These are phyloP conservation scores for Debaryomyces udenii DNA, from an alignment of 1,139 yeast species.

Conservation along the genomic window DNA sequence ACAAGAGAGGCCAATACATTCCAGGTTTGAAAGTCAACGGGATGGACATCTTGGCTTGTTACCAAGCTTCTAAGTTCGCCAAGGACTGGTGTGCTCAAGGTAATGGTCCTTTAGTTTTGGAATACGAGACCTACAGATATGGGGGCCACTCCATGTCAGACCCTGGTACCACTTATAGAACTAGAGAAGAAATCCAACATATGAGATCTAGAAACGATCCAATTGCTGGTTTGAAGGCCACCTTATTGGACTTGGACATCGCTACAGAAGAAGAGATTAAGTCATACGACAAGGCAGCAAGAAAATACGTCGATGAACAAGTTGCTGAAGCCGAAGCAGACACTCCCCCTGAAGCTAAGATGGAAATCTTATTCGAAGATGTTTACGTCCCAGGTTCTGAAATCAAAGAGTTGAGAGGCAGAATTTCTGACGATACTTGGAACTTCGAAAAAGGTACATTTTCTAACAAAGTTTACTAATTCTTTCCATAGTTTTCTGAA, in stretches of 20 bases:
- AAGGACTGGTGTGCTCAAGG: constrained; percentile 94
- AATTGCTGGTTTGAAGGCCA: constrained; percentile 92
- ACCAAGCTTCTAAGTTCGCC: constrained; percentile 95
- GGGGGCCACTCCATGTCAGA: constrained; percentile 99
- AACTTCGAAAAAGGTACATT: constrained; percentile 76
- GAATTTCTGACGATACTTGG: constrained; percentile 94
- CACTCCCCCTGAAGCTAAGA: constrained; percentile 93
- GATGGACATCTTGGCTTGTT: constrained; percentile 94
- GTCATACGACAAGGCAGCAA: constrained; percentile 92
- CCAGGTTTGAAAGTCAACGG: constrained; percentile 99
- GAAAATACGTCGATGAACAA: constrained; percentile 93
- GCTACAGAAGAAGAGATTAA: constrained; percentile 95
- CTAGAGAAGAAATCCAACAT: constrained; percentile 99
- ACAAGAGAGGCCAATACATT: constrained; percentile 98
- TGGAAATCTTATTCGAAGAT: constrained; percentile 93
- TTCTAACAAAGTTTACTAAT: constrained; percentile 54
- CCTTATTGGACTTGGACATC: constrained; percentile 75
- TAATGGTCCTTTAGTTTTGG: constrained; percentile 94
- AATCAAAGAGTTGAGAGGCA: constrained; percentile 91
- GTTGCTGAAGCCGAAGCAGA: constrained; percentile 92
- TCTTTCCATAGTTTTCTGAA: constrained; percentile 1
- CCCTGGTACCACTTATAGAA: constrained; percentile 99
- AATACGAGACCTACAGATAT: constrained; percentile 97
- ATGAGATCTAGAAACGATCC: constrained; percentile 99
- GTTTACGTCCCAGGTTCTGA: constrained; percentile 95